Evolutionary conservation across 768 basidiomycete species (phyloP).

Genomic region (Pisolithus microcarpus): DNA sequence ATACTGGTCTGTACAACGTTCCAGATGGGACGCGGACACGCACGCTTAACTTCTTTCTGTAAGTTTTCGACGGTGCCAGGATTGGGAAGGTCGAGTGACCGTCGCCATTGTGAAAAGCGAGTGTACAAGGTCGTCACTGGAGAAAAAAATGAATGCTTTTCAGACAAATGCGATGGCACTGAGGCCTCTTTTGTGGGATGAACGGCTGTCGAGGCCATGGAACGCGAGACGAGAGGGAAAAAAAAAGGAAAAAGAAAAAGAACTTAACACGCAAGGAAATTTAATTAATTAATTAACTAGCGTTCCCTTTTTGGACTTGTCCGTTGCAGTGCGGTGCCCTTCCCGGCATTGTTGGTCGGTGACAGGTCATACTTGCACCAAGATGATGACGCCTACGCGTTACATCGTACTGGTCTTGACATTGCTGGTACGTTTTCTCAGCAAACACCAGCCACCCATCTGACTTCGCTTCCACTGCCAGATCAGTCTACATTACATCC

Average conservation of each 20-base stretch:
- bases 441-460: background rate
- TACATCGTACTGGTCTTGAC: slow-evolving; percentile 44
- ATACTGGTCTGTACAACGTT: background rate
- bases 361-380: slow-evolving; percentile 5
- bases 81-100: slow-evolving; percentile 73
- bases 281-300: slow-evolving; percentile 11
- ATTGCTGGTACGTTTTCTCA: slow-evolving; percentile 34
- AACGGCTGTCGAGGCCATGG: slow-evolving; percentile 41
- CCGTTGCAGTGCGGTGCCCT: no score
- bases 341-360: no score
- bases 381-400: slow-evolving; percentile 56
- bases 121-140: slow-evolving; percentile 64
- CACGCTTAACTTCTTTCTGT: slow-evolving; percentile 88
- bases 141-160: slow-evolving; percentile 34
- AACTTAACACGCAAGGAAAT: slow-evolving; percentile 16
- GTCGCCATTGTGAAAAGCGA: slow-evolving; percentile 76
- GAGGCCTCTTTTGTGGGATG: slow-evolving; percentile 36
- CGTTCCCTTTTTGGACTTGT: no score
- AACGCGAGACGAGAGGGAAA: slow-evolving; percentile 18
- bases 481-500: slow-evolving; percentile 36
- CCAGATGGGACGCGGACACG: slow-evolving; percentile 13
- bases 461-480: slow-evolving; percentile 11
- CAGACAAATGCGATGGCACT: slow-evolving; percentile 30
- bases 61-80: slow-evolving; percentile 93
- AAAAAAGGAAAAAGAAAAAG: slow-evolving; percentile 29